Evolutionary conservation across 768 basidiomycete species (phyloP), one percentile per base, ranked within the genome.

Genomic region (Albatrellus ellisii): DNA sequence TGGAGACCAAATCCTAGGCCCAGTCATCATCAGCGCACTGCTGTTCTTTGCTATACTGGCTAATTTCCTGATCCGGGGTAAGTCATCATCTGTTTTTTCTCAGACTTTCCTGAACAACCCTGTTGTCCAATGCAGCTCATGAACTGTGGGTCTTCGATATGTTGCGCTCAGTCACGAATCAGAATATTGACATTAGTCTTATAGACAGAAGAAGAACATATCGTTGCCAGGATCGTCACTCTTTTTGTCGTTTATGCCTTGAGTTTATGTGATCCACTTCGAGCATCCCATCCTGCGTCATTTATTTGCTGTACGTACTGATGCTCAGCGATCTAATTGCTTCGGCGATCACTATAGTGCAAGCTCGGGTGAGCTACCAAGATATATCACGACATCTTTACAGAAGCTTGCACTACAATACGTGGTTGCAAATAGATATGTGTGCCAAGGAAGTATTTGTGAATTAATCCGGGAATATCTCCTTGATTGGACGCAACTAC

Each of bases 1-100:
- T 33, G 8, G 48, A 94, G 94, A 95, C 53, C 73, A 79, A 38
- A 71, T 91, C 6, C 56, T 70, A 2, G 95, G 92, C 1, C 95
- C 95, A 0, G 56, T 97, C 18, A 44, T 91, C 25, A 76, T 99
- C 37, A 90, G 85, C 53, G 62, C 72, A 5, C 65, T 81, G 10
- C 73, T 99, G 12, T 98, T 99, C 66, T 59, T 80, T 35, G 95
- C 89, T 6, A 72, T 99, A 6, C 69, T 94, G 22, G 70, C 76
- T 36, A 97, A 97, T 61, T 95, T 97, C 56, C 52, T 88, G 46
- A 67, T 94, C 45, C 78, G 92, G 62, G 79, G 86, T 88, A 52
- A 37, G 49, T 26, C 15, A 5, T 17, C 4, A 24, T 12, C 27
- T 22, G 32, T 36, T 26, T 14, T 45, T 27, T 12, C 34, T 32